These are phyloP conservation scores for Globisporangium lucens DNA, from an alignment of 352 stramenopile genomes.

Conservation along the genomic window DNA sequence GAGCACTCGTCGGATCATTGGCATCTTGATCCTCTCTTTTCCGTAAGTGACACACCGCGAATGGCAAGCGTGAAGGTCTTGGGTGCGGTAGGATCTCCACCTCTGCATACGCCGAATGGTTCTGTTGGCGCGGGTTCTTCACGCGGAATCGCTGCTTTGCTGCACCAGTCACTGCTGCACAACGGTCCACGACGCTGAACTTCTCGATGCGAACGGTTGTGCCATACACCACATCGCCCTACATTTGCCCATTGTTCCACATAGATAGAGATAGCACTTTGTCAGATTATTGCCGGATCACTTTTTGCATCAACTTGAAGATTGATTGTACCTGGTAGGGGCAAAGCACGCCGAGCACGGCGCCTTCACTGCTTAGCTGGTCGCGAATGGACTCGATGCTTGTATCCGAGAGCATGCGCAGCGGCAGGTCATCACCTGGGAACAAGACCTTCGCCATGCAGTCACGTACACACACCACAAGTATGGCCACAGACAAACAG, in stretches of 20 bases:
- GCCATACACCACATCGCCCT: constrained; percentile 45
- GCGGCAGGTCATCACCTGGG: constrained; percentile 68
- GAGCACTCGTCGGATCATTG: not conserved
- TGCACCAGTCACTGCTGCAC: constrained; percentile 48
- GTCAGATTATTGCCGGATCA: not conserved
- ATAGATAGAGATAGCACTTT: not conserved
- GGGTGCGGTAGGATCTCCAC: constrained; percentile 67
- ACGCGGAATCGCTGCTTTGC: constrained; percentile 72
- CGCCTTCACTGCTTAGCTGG: constrained; percentile 40
- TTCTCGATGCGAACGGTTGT: constrained; percentile 71
- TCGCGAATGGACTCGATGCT: constrained; percentile 44
- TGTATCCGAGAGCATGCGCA: constrained; percentile 68
- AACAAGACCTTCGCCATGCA: constrained; percentile 64
- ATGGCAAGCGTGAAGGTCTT: constrained; percentile 38
- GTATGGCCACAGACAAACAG: not conserved
- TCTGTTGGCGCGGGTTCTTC: constrained; percentile 20
- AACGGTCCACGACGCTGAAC: constrained; percentile 41
- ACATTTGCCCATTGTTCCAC: not conserved
- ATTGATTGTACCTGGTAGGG: constrained; percentile 34
- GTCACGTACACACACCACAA: not conserved
- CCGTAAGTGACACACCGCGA: constrained; percentile 14
- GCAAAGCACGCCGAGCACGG: constrained; percentile 57
- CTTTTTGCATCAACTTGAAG: not conserved
- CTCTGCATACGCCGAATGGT: constrained; percentile 22
- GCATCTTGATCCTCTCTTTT: not conserved